These are phyloP conservation scores for Tulasnella sp. DNA, from an alignment of 768 basidiomycete genomes.

Conservation along the genomic window DNA sequence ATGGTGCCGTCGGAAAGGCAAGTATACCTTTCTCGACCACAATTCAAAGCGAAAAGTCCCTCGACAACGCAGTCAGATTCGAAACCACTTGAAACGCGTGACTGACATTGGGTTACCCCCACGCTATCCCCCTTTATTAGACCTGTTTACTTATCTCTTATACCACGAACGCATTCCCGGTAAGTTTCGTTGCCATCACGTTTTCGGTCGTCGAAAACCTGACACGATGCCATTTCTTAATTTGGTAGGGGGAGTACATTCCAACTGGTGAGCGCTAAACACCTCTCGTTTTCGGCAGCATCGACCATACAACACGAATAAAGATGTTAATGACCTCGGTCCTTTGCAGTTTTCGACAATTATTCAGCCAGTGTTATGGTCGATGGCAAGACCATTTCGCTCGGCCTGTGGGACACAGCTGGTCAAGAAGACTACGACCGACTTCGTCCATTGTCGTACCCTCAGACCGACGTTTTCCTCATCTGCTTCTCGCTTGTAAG, in stretches of 20 bases:
- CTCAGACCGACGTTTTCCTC: slow-evolving; percentile 98
- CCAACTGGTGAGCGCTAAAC: slow-evolving; percentile 66
- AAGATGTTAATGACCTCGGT: slow-evolving; percentile 1
- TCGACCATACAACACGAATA: not conserved
- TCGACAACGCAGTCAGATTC: not conserved
- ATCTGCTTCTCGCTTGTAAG: slow-evolving; percentile 98
- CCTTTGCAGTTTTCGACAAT: slow-evolving; percentile 84
- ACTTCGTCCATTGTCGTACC: slow-evolving; percentile 94
- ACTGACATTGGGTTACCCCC: not conserved
- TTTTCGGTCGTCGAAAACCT: slow-evolving; percentile 27
- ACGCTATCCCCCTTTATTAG: slow-evolving; percentile 42
- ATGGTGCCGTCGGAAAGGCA: slow-evolving; percentile 98
- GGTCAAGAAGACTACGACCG: slow-evolving; percentile 99
- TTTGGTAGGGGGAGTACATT: slow-evolving; percentile 83
- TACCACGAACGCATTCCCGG: slow-evolving; percentile 96
- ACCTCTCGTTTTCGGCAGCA: slow-evolving; percentile 25
- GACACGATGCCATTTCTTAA: slow-evolving; percentile 25
- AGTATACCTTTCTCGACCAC: slow-evolving; percentile 32
- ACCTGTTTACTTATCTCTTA: slow-evolving; percentile 99
- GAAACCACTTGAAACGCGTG: not conserved
- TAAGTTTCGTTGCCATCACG: slow-evolving; percentile 42
- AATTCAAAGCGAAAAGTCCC: not conserved
- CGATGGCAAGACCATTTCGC: slow-evolving; percentile 95
- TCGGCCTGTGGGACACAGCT: slow-evolving; percentile 99
- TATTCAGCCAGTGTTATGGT: slow-evolving; percentile 99